These are phyloP conservation scores for Boeremia exigua DNA, from an alignment of 2,329 filamentous ascomycete genomes.

Conservation along the genomic window DNA sequence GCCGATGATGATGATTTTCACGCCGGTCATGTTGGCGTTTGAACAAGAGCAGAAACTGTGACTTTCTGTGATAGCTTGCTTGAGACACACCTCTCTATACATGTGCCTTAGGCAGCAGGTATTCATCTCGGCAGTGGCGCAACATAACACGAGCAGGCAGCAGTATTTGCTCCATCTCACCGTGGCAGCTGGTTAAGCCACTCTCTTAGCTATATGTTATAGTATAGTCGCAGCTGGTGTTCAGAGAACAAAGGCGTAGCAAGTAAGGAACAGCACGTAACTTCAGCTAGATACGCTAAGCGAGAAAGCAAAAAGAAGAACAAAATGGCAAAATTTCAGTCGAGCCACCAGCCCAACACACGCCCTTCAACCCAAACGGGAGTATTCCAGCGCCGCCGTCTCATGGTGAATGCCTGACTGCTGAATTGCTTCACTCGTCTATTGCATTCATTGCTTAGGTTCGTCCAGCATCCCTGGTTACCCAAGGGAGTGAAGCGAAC, in stretches of 20 bases:
- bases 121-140: neutral
- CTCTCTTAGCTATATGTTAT: neutral
- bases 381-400: slow-evolving; percentile 52
- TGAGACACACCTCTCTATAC: neutral
- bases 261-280: neutral
- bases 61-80: neutral
- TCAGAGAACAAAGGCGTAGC: too few relatives aligned
- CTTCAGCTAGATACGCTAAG: neutral
- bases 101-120: slow-evolving; percentile 1
- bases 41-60: neutral
- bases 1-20: slow-evolving; percentile 25
- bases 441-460: slow-evolving; percentile 52
- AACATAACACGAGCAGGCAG: slow-evolving; percentile 1
- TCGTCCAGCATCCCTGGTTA: slow-evolving; percentile 51
- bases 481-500: slow-evolving; percentile 48
- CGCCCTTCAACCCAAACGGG: slow-evolving; percentile 44
- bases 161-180: neutral
- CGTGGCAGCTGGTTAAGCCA: too few relatives aligned
- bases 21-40: neutral
- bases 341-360: slow-evolving; percentile 45
- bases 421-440: slow-evolving; percentile 53
- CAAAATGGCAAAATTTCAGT: slow-evolving; percentile 40
- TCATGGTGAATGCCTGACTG: slow-evolving; percentile 50
- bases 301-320: slow-evolving; percentile 9
- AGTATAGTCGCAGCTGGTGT: neutral